Evolutionary conservation across 1,139 yeast species (phyloP).

Genomic region (Debaryomyces nepalensis): DNA sequence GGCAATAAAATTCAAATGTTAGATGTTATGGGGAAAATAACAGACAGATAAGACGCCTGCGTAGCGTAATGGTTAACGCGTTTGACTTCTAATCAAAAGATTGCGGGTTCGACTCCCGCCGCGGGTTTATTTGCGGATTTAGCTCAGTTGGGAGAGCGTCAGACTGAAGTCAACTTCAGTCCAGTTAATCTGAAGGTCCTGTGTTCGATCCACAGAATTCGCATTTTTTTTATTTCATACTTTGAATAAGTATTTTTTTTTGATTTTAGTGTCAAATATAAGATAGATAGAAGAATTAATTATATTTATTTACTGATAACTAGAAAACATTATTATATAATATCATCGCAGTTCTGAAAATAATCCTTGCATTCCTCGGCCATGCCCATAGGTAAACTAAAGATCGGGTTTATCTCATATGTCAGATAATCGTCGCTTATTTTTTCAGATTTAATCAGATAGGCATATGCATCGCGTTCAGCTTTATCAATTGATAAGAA

Average conservation of each 20-base stretch:
- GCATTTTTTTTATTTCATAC: constrained; percentile 33
- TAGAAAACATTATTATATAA: constrained; percentile 1
- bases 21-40: too few species aligned
- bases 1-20: neutral
- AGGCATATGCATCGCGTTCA: constrained; percentile 28
- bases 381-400: constrained; percentile 55
- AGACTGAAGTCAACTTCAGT: constrained; percentile 66
- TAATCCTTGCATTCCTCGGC: constrained; percentile 28
- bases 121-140: constrained; percentile 39
- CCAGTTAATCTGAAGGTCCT: constrained; percentile 67
- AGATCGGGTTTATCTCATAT: constrained; percentile 60
- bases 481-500: constrained; percentile 16
- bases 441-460: constrained; percentile 25
- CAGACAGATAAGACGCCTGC: too few species aligned
- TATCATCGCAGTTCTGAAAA: constrained; percentile 14
- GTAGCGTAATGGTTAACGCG: constrained; percentile 39
- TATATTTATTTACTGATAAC: neutral
- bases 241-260: too few species aligned
- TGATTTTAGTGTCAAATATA: neutral
- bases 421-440: constrained; percentile 30
- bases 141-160: constrained; percentile 93
- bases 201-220: constrained; percentile 61
- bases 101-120: constrained; percentile 42
- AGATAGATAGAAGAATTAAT: neutral
- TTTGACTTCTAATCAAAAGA: constrained; percentile 39